A percentile compares a stretch with the other conserved stretches of the same genome.
These are phyloP conservation scores for Vitis rupestris DNA, from an alignment of 164 flowering plant genomes.

Conservation along the genomic window DNA sequence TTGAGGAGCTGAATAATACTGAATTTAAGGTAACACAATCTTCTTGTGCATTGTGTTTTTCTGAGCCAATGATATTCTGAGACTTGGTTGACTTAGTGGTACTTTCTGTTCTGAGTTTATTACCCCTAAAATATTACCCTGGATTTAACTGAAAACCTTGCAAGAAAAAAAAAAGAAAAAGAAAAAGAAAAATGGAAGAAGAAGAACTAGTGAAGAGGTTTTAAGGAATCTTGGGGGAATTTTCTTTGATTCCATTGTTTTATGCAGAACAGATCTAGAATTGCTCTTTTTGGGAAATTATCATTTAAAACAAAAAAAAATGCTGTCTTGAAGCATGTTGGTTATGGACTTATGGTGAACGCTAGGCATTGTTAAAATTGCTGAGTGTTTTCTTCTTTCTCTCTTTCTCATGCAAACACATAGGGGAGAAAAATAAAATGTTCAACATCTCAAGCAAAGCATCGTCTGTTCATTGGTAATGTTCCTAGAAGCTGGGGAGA, in stretches of 20 bases:
- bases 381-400: not conserved
- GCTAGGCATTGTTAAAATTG: not conserved
- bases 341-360: too few relatives aligned
- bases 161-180: not conserved
- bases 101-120: not conserved
- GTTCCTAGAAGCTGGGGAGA: constrained; percentile 78
- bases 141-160: not conserved
- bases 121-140: not conserved
- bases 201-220: too few relatives aligned
- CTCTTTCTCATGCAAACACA: constrained; percentile 10
- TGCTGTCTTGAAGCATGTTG: too few relatives aligned
- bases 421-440: constrained; percentile 78
- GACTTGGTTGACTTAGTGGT: not conserved
- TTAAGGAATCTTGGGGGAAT: too few relatives aligned
- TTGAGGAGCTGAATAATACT: constrained; percentile 59
- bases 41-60: not conserved
- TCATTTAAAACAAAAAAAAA: too few relatives aligned
- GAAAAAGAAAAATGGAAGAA: too few relatives aligned
- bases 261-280: too few relatives aligned
- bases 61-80: not conserved
- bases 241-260: too few relatives aligned
- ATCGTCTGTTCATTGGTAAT: constrained; percentile 84
- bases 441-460: constrained; percentile 83
- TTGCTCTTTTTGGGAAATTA: too few relatives aligned
- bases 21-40: constrained; percentile 62